Evolutionary conservation across 495 filamentous ascomycete species (phyloP), one percentile per base, ranked within the genome.

Genomic region (Penicillium egyptiacum): DNA sequence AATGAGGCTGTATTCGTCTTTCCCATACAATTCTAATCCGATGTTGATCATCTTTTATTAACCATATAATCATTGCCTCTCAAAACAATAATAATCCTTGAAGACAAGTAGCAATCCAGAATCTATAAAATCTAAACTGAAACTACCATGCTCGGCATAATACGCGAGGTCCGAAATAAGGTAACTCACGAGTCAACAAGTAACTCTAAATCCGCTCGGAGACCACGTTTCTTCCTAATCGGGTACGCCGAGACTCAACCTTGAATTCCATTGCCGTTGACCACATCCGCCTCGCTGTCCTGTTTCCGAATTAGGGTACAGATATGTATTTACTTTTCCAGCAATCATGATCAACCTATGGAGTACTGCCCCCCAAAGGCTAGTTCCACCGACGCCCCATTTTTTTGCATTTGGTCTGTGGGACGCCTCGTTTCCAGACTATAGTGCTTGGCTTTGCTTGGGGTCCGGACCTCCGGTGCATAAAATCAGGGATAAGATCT

Each of bases 381-480:
- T 41, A 52, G 35, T 52, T 23, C 50, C 49, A 16, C 42, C 16
- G 14, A 31, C 19, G 35, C 31, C 57, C 64, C 61, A 50, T n/a
- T 37, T 61, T 65, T 63, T 65, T 59, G 39, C 40, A 43, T 60
- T 62, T 52, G 50, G 17, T 35, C 53, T 59, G 35, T 56, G 59
- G 65, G 65, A 50, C 65, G 57, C 51, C 59, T 61, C 51, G 11
- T 51, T 30, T 12, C 51, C 52, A 59, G 57, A 56, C 65, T 65
- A 65, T 50, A 68, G 59, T 66, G 66, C 66, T 68, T 68, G 63
- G 66, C 66, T 53, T 66, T 63, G 53, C 57, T 62, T 62, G 59
- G 62, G 60, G 50, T 57, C 57, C 59, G 56, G 53, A 58, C 41
- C 55, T 55, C 52, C 57, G 58, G 54, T 26, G 50, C 57, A 55